Evolutionary conservation across 2,329 filamentous ascomycete genomes (phyloP).

Genomic region (Aspergillus felis): DNA sequence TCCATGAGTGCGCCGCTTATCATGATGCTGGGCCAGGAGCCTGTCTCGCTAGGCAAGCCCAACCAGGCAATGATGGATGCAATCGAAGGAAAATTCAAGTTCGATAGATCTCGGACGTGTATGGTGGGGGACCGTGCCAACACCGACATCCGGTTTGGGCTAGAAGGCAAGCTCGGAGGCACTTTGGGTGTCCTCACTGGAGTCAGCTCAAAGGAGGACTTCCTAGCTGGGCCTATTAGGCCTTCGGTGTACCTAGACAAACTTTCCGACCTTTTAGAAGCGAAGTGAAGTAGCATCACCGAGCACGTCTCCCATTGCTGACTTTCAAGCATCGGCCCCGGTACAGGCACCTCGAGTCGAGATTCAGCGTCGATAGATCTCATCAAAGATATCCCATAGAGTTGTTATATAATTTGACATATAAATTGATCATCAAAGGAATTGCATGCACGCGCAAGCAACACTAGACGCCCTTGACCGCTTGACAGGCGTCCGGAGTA

Average conservation of each 20-base stretch:
- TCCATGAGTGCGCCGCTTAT: constrained; percentile 73
- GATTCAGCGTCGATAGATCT: not conserved
- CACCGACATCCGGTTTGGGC: constrained; percentile 93
- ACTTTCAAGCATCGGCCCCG: not conserved
- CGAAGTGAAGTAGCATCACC: constrained; percentile 3
- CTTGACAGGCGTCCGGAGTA: not conserved
- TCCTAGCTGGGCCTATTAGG: constrained; percentile 70
- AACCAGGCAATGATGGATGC: constrained; percentile 99
- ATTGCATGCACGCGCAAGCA: not conserved
- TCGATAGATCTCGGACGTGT: constrained; percentile 79
- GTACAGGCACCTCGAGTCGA: not conserved
- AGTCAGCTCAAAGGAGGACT: constrained; percentile 74
- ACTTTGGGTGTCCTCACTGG: constrained; percentile 89
- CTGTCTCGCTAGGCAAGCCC: constrained; percentile 82
- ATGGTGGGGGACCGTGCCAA: constrained; percentile 95
- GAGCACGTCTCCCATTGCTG: not conserved
- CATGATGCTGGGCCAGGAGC: constrained; percentile 65
- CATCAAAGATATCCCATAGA: not conserved
- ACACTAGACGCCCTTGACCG: not conserved
- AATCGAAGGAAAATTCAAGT: constrained; percentile 89
- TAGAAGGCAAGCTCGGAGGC: constrained; percentile 85
- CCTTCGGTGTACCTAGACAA: constrained; percentile 82
- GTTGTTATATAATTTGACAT: not conserved
- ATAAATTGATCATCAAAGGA: not conserved
- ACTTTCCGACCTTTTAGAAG: constrained; percentile 67